These are phyloP conservation scores for Nakazawaea populi DNA, from an alignment of 805 yeast genomes.

Conservation along the genomic window DNA sequence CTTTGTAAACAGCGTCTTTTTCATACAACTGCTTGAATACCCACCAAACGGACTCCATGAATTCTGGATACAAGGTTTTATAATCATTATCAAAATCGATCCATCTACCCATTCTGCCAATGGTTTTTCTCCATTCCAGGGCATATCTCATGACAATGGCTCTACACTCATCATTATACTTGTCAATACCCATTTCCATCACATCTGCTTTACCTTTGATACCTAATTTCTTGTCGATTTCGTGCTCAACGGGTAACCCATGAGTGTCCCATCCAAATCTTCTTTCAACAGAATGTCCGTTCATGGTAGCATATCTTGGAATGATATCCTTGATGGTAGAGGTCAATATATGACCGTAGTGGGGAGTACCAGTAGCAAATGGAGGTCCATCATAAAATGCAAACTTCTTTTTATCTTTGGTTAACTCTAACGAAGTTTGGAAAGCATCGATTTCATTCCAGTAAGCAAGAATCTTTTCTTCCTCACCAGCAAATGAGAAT, in stretches of 20 bases:
- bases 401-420: constrained; percentile 81
- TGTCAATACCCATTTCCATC: constrained; percentile 86
- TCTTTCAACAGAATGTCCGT: constrained; percentile 92
- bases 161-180: constrained; percentile 92
- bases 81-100: constrained; percentile 98
- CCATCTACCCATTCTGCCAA: constrained; percentile 97
- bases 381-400: constrained; percentile 99
- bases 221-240: constrained; percentile 94
- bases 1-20: constrained; percentile 88
- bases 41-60: constrained; percentile 99
- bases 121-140: constrained; percentile 87
- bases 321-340: constrained; percentile 97
- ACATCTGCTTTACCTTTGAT: constrained; percentile 94
- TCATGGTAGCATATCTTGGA: constrained; percentile 97
- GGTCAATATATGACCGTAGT: constrained; percentile 95
- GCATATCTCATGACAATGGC: constrained; percentile 97
- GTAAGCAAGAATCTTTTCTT: constrained; percentile 67
- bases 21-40: constrained; percentile 84
- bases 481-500: constrained; percentile 84
- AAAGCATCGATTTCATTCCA: constrained; percentile 97
- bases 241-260: constrained; percentile 97
- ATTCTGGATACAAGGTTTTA: constrained; percentile 90
- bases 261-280: constrained; percentile 99
- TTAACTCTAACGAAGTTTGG: constrained; percentile 74
- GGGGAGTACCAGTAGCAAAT: constrained; percentile 99